A percentile compares a stretch with the other conserved stretches of the same genome.
Evolutionary conservation across 2,329 filamentous ascomycete species (phyloP).

Genomic region (Colletotrichum falcatum): DNA sequence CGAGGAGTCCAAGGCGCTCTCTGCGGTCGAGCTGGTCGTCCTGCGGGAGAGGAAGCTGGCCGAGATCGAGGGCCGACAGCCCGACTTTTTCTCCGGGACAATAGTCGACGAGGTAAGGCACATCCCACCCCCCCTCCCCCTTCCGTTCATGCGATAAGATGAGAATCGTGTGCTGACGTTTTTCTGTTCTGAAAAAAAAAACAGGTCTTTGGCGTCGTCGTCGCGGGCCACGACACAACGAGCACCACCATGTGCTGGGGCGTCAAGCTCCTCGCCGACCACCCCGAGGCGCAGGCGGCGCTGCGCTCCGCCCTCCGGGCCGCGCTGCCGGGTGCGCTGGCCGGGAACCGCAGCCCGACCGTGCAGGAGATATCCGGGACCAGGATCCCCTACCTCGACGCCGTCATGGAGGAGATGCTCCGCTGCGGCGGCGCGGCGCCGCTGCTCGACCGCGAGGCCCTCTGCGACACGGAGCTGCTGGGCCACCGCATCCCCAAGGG

Average conservation of each 20-base stretch:
- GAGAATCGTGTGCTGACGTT: not conserved
- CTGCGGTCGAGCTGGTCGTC: slow-evolving; percentile 38
- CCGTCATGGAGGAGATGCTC: slow-evolving; percentile 52
- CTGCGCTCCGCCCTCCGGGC: slow-evolving; percentile 22
- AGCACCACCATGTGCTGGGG: slow-evolving; percentile 48
- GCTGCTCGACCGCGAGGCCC: slow-evolving; percentile 48
- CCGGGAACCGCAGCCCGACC: slow-evolving; percentile 45
- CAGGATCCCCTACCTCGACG: slow-evolving; percentile 52
- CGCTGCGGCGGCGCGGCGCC: slow-evolving; percentile 48
- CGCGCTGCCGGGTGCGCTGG: slow-evolving; percentile 37
- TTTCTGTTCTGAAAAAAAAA: not conserved
- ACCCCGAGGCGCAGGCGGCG: slow-evolving; percentile 14
- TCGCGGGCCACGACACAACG: slow-evolving; percentile 49
- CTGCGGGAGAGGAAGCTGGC: slow-evolving; percentile 37
- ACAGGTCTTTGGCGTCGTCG: slow-evolving; percentile 46
- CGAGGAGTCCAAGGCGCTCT: slow-evolving; percentile 30
- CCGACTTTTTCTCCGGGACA: slow-evolving; percentile 23
- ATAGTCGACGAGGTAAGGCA: slow-evolving; percentile 35
- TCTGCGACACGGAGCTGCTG: slow-evolving; percentile 50
- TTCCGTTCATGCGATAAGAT: not conserved
- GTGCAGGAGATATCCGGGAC: slow-evolving; percentile 47
- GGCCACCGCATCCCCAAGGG: slow-evolving; percentile 51
- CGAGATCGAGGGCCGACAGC: slow-evolving; percentile 34
- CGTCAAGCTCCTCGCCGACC: slow-evolving; percentile 42
- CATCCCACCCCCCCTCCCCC: too few relatives aligned